Base-by-base conservation (phyloP, 2,329 filamentous ascomycete genomes). In the Sclerotinia borealis region DNA sequence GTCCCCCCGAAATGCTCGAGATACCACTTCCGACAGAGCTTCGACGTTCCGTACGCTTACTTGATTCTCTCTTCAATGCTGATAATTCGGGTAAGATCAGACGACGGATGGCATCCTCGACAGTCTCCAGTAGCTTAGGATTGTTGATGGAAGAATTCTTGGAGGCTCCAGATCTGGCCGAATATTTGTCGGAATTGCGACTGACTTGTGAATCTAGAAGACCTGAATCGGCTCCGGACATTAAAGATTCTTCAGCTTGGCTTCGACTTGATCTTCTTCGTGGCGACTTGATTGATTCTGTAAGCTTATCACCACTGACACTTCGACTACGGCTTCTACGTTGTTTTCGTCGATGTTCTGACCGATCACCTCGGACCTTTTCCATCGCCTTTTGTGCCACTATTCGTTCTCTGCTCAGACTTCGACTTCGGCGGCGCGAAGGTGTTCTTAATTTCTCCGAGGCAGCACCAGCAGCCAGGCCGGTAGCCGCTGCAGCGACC, bases 1-100 rank as follows among this genome's bases (percentile, higher is more conserved):
- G 85, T 69, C 83, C 48, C 72, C 76, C 48, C 71, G 78, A 81
- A 62, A 88, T 86, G 66, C 83, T 81, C 5, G 81, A 82, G 27
- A 79, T 75, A 27, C 80, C 81, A 64, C 79, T 88, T 17, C 60
- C 60, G 19, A 45, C 29, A 22, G 60, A 58, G 13, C 34, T 58
- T 27, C 60, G 43, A 15, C 60, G 60, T 22, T 50, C 59, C 68
- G 89, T 83, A 67, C 88, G 86, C 68, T 89, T 88, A 75, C 91
- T 93, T 74, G 93, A 90, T 72, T 96, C 92, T 71, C 93, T 87
- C 76, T 96, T 97, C 61, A 99, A 80, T 11, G 92, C 91, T 70
- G 92, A 93, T 50, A 99, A 81, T 76, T 99, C 93, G 0, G 95
- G 95, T 3, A 99, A 76, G 61, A 91, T 90, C 65, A 91, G 77